Conservation (phyloP, 1,284 basidiomycete genomes). For the Ganoderma lingzhi region DNA sequence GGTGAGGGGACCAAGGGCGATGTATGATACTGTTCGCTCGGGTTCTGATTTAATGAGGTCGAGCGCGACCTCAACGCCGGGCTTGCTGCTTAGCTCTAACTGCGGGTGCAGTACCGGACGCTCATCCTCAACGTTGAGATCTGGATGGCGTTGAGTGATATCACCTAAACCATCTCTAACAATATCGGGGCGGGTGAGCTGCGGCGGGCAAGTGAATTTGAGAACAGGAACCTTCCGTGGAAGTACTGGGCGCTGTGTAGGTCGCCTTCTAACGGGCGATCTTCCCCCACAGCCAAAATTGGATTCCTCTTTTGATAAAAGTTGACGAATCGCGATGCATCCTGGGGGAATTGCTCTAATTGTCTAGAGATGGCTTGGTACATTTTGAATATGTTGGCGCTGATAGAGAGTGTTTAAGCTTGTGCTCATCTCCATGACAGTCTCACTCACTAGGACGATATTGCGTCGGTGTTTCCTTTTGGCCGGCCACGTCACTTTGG, state of each 20-base stretch:
- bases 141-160: conserved; percentile 78
- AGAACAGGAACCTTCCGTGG: conserved; percentile 65
- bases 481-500: not conserved
- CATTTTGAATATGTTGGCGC: conserved; percentile 80
- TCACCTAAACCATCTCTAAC: conserved; percentile 83
- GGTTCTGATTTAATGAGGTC: conserved; percentile 70
- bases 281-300: conserved; percentile 72
- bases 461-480: conserved; percentile 75
- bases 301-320: conserved; percentile 58
- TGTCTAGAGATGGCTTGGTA: conserved; percentile 79
- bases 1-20: conserved; percentile 90
- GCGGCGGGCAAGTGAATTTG: conserved; percentile 16
- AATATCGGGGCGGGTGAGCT: not conserved
- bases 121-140: conserved; percentile 60
- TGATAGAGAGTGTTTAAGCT: conserved; percentile 37
- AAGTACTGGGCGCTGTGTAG: conserved; percentile 89
- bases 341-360: conserved; percentile 64
- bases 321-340: conserved; percentile 68
- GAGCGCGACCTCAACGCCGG: conserved; percentile 72
- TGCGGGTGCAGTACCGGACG: conserved; percentile 50
- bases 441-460: conserved; percentile 61
- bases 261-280: conserved; percentile 81
- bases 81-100: conserved; percentile 56
- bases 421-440: not conserved
- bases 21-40: conserved; percentile 77